Percentiles rank a stretch among this genome's conserved stretches.
These are phyloP conservation scores for Starmerella apis DNA, from an alignment of 805 yeast genomes.

Conservation along the genomic window DNA sequence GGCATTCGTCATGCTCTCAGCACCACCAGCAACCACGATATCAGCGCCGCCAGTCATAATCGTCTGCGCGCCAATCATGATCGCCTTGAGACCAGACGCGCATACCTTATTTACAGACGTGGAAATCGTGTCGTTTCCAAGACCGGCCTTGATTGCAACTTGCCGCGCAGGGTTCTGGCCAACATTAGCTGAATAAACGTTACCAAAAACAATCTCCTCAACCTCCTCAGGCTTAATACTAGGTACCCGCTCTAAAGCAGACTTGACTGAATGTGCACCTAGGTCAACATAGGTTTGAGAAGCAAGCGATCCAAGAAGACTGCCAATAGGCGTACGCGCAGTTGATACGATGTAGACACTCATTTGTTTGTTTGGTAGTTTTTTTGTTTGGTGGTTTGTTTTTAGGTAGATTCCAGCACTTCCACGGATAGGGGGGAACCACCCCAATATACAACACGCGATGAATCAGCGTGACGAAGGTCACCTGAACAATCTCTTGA, in stretches of 20 bases:
- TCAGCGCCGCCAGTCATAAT: conserved; percentile 83
- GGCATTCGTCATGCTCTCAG: conserved; percentile 92
- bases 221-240: conserved; percentile 22
- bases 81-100: conserved; percentile 90
- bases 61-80: conserved; percentile 81
- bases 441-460: background rate
- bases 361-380: conserved; percentile 11
- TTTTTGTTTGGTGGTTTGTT: background rate
- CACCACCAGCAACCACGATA: conserved; percentile 92
- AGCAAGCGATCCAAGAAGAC: conserved; percentile 76
- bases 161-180: conserved; percentile 99
- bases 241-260: conserved; percentile 25
- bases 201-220: conserved; percentile 29
- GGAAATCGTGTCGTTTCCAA: conserved; percentile 69
- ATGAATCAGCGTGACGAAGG: conserved; percentile 3
- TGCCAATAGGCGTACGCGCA: conserved; percentile 93
- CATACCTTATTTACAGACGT: conserved; percentile 94
- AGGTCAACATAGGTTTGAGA: conserved; percentile 71
- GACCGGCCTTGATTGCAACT: conserved; percentile 87
- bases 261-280: conserved; percentile 82
- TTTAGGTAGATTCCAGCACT: no score
- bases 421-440: no score
- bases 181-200: conserved; percentile 81
- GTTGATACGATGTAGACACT: conserved; percentile 79
- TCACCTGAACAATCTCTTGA: background rate